A percentile compares a stretch with the other conserved stretches of the same genome.
phyloP scores from a whole-genome alignment of 768 basidiomycete genomes.

The Amanita phalloides region DNA sequence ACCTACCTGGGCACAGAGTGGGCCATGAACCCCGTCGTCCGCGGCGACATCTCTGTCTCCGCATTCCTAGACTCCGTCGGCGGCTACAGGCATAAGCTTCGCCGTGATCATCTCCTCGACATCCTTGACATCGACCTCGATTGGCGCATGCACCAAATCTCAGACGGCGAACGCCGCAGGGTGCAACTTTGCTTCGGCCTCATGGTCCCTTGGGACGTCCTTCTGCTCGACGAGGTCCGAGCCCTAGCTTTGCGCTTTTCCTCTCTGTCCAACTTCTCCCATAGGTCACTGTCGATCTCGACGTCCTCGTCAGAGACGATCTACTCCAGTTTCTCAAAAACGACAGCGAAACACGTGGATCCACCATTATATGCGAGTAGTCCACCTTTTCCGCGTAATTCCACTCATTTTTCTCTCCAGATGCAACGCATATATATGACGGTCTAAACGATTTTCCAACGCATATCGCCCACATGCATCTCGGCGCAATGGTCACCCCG shows the following conservation, averaged over 20 bases:
- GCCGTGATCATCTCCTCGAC: slow-evolving; percentile 77
- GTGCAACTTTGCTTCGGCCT: slow-evolving; percentile 95
- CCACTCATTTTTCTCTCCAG: slow-evolving; percentile 24
- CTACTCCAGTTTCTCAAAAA: slow-evolving; percentile 79
- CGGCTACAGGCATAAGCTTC: slow-evolving; percentile 86
- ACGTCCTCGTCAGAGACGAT: slow-evolving; percentile 88
- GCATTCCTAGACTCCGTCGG: slow-evolving; percentile 95
- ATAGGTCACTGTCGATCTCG: slow-evolving; percentile 93
- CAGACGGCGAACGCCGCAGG: slow-evolving; percentile 86
- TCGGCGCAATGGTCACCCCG: slow-evolving; percentile 60
- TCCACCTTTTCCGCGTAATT: background rate
- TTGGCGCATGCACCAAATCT: slow-evolving; percentile 94
- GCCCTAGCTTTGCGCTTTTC: slow-evolving; percentile 1
- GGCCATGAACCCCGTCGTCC: slow-evolving; percentile 96
- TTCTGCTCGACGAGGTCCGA: slow-evolving; percentile 85
- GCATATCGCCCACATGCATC: slow-evolving; percentile 83
- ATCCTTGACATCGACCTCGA: slow-evolving; percentile 92
- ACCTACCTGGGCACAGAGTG: slow-evolving; percentile 94
- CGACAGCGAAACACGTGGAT: slow-evolving; percentile 70
- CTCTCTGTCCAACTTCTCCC: background rate
- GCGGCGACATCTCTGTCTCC: slow-evolving; percentile 87
- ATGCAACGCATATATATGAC: slow-evolving; percentile 97
- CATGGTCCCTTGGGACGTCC: slow-evolving; percentile 89
- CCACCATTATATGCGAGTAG: slow-evolving; percentile 77
- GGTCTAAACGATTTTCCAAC: slow-evolving; percentile 89